phyloP scores from a whole-genome alignment of 768 basidiomycete genomes.

The Auricularia auricula-judae region DNA sequence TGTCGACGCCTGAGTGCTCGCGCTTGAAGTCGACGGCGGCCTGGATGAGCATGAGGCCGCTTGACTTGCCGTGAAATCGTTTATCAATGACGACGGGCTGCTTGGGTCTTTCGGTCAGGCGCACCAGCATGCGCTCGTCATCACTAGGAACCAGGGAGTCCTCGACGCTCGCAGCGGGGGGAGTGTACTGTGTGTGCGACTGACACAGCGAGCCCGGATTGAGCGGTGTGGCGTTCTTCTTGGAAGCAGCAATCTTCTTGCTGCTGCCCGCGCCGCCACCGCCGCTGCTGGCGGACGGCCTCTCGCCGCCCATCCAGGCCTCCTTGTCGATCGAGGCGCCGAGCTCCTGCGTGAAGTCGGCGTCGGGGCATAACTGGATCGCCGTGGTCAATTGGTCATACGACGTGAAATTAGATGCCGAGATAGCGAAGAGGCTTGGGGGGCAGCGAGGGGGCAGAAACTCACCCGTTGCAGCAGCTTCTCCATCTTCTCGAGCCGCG shows the following conservation, averaged over 20 bases:
- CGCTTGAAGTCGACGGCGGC: slow-evolving; percentile 49
- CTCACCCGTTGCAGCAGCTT: slow-evolving; percentile 30
- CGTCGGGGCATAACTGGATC: slow-evolving; percentile 53
- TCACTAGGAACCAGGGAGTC: neutral
- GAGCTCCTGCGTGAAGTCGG: slow-evolving; percentile 48
- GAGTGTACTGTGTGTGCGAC: neutral
- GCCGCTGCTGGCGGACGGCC: neutral
- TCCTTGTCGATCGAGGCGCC: slow-evolving; percentile 21
- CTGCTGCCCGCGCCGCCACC: neutral
- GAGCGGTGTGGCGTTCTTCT: neutral
- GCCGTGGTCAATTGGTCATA: slow-evolving; percentile 13
- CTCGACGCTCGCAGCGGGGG: neutral
- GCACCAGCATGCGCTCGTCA: neutral
- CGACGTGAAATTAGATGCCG: slow-evolving; percentile 16
- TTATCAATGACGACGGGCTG: neutral
- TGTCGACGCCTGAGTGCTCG: slow-evolving; percentile 34
- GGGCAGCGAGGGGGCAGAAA: slow-evolving; percentile 1
- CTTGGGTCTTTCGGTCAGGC: neutral
- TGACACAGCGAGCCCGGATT: neutral
- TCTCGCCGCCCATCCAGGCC: slow-evolving; percentile 2
- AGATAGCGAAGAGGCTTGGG: neutral
- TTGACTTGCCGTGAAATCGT: slow-evolving; percentile 44
- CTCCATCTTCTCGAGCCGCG: slow-evolving; percentile 41
- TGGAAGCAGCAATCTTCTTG: neutral
- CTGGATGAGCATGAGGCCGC: slow-evolving; percentile 40